A percentile compares a stretch with the other conserved stretches of the same genome.
Conservation (phyloP, 441 rosid species). For the Corymbia calophylla region DNA sequence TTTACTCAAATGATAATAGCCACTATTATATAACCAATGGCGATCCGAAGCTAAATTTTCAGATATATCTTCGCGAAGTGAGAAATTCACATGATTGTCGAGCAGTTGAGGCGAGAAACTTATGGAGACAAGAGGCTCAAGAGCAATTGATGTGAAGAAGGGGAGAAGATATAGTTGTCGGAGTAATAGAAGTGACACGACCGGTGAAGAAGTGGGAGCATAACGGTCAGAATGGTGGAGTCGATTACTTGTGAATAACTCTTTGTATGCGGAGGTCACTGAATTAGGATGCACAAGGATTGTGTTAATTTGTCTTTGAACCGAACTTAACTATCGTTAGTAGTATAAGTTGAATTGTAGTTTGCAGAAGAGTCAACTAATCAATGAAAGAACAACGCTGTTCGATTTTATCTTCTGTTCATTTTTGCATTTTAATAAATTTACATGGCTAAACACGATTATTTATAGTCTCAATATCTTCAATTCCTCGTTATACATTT, state of each 20-base stretch:
- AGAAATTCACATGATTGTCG: neutral
- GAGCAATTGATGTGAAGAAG: neutral
- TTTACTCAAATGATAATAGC: neutral
- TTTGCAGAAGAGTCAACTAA: neutral
- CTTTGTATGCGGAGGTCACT: neutral
- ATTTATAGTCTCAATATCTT: neutral
- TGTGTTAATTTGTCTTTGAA: neutral
- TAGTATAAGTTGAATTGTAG: neutral
- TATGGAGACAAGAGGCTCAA: neutral
- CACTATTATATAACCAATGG: neutral
- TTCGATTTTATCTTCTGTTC: too few species aligned
- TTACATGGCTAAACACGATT: too few species aligned
- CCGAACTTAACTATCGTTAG: neutral
- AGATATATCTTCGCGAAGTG: neutral
- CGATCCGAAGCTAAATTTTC: neutral
- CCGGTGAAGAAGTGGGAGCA: neutral
- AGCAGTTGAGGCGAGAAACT: neutral
- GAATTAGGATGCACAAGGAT: accelerated
- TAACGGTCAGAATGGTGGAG: neutral
- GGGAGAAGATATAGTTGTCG: neutral
- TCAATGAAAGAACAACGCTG: neutral
- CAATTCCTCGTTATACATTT: neutral
- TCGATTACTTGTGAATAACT: neutral
- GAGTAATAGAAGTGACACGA: neutral
- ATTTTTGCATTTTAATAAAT: too few species aligned